phyloP scores from a whole-genome alignment of 768 basidiomycete genomes.

The Calocera viscosa region DNA sequence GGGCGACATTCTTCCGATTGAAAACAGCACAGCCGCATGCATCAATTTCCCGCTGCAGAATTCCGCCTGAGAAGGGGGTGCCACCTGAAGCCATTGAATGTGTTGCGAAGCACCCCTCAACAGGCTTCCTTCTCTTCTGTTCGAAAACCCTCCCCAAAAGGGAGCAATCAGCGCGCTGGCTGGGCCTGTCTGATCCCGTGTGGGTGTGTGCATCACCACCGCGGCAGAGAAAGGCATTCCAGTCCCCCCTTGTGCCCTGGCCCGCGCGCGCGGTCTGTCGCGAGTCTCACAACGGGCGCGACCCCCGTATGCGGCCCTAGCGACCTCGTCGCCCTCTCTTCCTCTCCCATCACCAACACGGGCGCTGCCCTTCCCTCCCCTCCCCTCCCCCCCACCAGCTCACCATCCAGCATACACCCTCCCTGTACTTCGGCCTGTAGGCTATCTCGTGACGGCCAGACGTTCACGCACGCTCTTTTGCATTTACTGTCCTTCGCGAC shows the following conservation, averaged over 20 bases:
- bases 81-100: not conserved
- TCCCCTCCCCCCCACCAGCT: not conserved
- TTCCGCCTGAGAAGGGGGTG: not conserved
- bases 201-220: not conserved
- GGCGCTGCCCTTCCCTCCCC: constrained; percentile 3
- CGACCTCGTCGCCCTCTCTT: not conserved
- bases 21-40: not conserved
- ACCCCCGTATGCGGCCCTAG: not conserved
- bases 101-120: not conserved
- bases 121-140: not conserved
- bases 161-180: not conserved
- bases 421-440: not conserved
- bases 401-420: not conserved
- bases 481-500: not conserved
- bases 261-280: not conserved
- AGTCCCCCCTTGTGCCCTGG: constrained; percentile 2
- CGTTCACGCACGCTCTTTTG: not conserved
- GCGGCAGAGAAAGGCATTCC: not conserved
- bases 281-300: not conserved
- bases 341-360: constrained; percentile 3
- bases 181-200: not conserved
- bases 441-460: too few relatives aligned
- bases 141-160: not conserved
- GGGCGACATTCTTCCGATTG: too few relatives aligned
- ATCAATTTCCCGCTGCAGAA: not conserved